phyloP scores from a whole-genome alignment of 306 rosid genomes.

The Oemleria cerasiformis region DNA sequence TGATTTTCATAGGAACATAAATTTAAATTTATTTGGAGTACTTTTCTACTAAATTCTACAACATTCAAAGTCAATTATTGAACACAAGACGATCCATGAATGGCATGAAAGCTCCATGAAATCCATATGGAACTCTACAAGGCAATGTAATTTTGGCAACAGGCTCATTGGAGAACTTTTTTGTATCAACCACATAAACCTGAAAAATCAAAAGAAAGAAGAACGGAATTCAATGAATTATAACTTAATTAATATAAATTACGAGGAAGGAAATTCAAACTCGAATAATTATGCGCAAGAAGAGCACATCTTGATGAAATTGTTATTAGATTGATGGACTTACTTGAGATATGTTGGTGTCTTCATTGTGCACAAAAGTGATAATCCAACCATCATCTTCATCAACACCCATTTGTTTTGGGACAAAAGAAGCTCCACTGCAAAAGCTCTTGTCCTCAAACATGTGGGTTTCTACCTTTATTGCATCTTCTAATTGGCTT shows the following conservation, averaged over 20 bases:
- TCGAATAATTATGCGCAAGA: too few species aligned
- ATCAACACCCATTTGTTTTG: constrained; percentile 36
- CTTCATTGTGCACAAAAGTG: constrained; percentile 74
- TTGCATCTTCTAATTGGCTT: constrained; percentile 20
- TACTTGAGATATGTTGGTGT: constrained; percentile 43
- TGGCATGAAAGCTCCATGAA: constrained; percentile 63
- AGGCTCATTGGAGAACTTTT: constrained; percentile 39
- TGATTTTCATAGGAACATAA: too few species aligned
- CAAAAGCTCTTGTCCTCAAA: constrained; percentile 57
- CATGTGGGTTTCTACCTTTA: constrained; percentile 57
- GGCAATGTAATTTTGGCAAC: constrained; percentile 55
- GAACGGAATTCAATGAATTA: too few species aligned
- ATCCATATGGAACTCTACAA: constrained; percentile 71
- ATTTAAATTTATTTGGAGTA: too few species aligned
- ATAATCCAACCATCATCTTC: constrained; percentile 87
- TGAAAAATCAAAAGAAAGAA: too few species aligned
- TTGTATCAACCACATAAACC: constrained; percentile 58
- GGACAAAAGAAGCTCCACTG: constrained; percentile 62
- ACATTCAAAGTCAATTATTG: too few species aligned
- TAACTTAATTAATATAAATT: too few species aligned
- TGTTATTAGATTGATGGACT: background rate
- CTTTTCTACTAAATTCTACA: too few species aligned
- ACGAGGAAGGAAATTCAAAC: too few species aligned
- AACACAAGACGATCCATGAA: too few species aligned
- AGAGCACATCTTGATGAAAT: too few species aligned